A percentile compares a stretch with the other conserved stretches of the same genome.
These are phyloP conservation scores for Cladosporium sp. DNA, from an alignment of 2,329 filamentous ascomycete genomes.

Conservation along the genomic window DNA sequence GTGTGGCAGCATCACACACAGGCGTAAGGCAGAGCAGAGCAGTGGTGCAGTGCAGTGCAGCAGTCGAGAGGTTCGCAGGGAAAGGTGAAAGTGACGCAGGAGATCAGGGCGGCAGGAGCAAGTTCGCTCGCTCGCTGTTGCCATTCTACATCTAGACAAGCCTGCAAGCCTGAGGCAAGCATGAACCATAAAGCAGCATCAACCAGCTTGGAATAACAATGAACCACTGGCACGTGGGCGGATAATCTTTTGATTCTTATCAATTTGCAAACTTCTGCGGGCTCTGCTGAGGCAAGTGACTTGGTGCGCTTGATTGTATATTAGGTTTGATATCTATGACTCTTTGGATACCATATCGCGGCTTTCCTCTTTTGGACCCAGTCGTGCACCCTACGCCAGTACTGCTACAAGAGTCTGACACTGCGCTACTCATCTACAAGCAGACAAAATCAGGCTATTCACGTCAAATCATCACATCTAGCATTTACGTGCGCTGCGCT, in stretches of 20 bases:
- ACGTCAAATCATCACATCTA: too few relatives aligned
- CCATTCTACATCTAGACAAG: neutral
- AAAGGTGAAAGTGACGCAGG: conserved; percentile 7
- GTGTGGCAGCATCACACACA: conserved; percentile 8
- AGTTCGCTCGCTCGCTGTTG: neutral
- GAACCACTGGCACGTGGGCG: neutral
- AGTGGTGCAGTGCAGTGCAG: neutral
- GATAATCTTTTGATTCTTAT: neutral
- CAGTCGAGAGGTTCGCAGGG: neutral
- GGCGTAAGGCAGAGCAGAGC: neutral
- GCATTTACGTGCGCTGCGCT: too few relatives aligned
- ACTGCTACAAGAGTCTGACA: neutral
- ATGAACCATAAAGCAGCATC: neutral
- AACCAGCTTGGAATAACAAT: neutral
- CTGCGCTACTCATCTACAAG: neutral
- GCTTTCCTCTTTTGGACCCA: neutral
- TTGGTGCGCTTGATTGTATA: neutral
- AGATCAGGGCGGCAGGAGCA: conserved; percentile 2
- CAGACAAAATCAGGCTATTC: neutral
- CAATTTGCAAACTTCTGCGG: neutral
- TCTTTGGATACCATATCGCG: neutral
- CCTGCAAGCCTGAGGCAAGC: conserved; percentile 1
- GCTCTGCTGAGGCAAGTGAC: neutral
- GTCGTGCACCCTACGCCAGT: neutral
- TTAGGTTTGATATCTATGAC: neutral